Evolutionary conservation across 129 eudicot genomes (phyloP).

Genomic region (Centaurea solstitialis): DNA sequence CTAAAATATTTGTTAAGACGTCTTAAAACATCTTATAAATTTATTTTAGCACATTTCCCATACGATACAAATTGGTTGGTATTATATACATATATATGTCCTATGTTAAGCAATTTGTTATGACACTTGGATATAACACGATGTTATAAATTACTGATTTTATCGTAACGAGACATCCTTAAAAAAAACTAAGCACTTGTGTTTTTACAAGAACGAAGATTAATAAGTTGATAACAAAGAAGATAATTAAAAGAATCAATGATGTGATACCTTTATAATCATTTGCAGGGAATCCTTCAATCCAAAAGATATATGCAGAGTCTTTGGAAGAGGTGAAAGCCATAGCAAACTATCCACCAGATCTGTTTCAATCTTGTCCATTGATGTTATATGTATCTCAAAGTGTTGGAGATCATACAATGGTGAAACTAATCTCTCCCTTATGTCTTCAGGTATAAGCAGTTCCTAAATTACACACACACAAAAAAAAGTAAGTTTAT

Average conservation of each 20-base stretch:
- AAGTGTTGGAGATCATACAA: conserved; percentile 29
- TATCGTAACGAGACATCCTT: neutral
- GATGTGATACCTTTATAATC: conserved; percentile 21
- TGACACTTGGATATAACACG: neutral
- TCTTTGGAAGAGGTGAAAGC: conserved; percentile 41
- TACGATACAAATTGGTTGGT: neutral
- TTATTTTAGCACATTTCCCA: neutral
- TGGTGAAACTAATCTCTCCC: conserved; percentile 22
- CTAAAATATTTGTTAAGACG: neutral
- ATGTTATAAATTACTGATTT: too few relatives aligned
- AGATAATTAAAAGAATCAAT: neutral
- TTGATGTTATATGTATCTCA: conserved; percentile 11
- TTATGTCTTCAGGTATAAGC: conserved; percentile 25
- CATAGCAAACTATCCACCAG: conserved; percentile 37
- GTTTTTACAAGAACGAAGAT: neutral
- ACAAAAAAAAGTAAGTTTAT: neutral
- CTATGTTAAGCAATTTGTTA: neutral
- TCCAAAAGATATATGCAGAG: conserved; percentile 12
- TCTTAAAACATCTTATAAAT: neutral
- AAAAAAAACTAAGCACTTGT: too few relatives aligned
- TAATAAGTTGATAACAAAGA: neutral
- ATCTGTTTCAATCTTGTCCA: conserved; percentile 14
- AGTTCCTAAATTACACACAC: conserved; percentile 20
- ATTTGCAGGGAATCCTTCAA: neutral
- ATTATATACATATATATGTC: neutral